These are phyloP conservation scores for Nephelium lappaceum DNA, from an alignment of 345 rosid genomes.

Conservation along the genomic window DNA sequence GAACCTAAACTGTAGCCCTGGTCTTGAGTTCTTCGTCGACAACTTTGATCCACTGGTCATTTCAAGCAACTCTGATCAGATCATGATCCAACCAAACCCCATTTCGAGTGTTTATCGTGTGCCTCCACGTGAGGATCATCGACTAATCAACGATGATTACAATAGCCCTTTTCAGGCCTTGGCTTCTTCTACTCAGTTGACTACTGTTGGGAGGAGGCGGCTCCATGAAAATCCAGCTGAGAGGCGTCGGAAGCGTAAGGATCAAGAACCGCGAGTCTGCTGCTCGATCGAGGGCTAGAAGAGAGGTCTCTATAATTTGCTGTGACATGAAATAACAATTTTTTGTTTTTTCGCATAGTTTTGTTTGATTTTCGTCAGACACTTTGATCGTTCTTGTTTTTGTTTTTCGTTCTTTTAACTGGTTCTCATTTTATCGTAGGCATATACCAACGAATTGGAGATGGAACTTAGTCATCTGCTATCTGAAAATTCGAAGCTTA, in stretches of 20 bases:
- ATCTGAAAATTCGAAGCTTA: conserved; percentile 71
- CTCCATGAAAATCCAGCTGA: conserved; percentile 29
- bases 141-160: background rate
- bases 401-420: background rate
- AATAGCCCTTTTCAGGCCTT: conserved; percentile 37
- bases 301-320: conserved; percentile 43
- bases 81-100: background rate
- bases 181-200: conserved; percentile 34
- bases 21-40: conserved; percentile 50
- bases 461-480: conserved; percentile 49
- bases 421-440: conserved; percentile 41
- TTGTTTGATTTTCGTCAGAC: background rate
- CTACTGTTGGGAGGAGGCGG: conserved; percentile 50
- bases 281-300: conserved; percentile 84
- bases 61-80: conserved; percentile 5
- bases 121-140: background rate
- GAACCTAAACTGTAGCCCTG: conserved; percentile 60
- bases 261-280: conserved; percentile 90
- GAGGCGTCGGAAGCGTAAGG: conserved; percentile 44
- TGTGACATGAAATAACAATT: conserved; percentile 3
- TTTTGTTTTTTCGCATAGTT: background rate
- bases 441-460: conserved; percentile 70
- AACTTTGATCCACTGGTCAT: conserved; percentile 34
- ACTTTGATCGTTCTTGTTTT: no score
- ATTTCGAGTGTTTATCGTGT: background rate